These are phyloP conservation scores for Colletotrichum sojae DNA, from an alignment of 2,329 filamentous ascomycete species.

Conservation along the genomic window DNA sequence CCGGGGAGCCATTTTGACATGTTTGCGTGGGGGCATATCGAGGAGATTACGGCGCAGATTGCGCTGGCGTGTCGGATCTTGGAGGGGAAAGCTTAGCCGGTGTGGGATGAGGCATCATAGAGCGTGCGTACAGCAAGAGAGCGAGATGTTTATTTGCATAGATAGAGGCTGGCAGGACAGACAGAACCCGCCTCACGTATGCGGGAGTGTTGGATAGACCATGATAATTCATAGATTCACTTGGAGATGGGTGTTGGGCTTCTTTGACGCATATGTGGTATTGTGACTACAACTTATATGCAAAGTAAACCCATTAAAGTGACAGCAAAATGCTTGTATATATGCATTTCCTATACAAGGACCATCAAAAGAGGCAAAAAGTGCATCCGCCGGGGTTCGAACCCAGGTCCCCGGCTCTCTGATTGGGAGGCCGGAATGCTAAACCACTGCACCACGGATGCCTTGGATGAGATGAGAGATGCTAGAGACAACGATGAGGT, in stretches of 20 bases:
- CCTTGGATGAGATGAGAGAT: slow-evolving; percentile 23
- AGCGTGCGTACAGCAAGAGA: not conserved
- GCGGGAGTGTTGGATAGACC: too few relatives aligned
- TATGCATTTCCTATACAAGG: not conserved
- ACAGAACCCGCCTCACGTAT: too few relatives aligned
- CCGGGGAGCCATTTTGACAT: slow-evolving; percentile 67
- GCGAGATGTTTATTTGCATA: not conserved
- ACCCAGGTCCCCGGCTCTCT: slow-evolving; percentile 36
- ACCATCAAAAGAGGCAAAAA: not conserved
- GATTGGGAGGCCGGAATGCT: slow-evolving; percentile 40
- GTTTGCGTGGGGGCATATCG: slow-evolving; percentile 52
- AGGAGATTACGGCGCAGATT: slow-evolving; percentile 46
- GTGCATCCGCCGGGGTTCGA: slow-evolving; percentile 39
- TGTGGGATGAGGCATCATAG: not conserved
- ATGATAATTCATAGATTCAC: too few relatives aligned
- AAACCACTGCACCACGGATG: slow-evolving; percentile 40
- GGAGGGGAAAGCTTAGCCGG: not conserved
- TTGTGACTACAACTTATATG: too few relatives aligned
- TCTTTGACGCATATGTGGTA: too few relatives aligned
- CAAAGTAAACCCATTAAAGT: too few relatives aligned
- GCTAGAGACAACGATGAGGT: not conserved
- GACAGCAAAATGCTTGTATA: not conserved
- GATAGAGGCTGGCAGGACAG: too few relatives aligned
- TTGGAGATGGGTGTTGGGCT: too few relatives aligned
- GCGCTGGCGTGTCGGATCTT: slow-evolving; percentile 45